Percentiles rank a stretch among this genome's conserved stretches.
These are phyloP conservation scores for Daedalea quercina DNA, from an alignment of 768 basidiomycete genomes.

Conservation along the genomic window DNA sequence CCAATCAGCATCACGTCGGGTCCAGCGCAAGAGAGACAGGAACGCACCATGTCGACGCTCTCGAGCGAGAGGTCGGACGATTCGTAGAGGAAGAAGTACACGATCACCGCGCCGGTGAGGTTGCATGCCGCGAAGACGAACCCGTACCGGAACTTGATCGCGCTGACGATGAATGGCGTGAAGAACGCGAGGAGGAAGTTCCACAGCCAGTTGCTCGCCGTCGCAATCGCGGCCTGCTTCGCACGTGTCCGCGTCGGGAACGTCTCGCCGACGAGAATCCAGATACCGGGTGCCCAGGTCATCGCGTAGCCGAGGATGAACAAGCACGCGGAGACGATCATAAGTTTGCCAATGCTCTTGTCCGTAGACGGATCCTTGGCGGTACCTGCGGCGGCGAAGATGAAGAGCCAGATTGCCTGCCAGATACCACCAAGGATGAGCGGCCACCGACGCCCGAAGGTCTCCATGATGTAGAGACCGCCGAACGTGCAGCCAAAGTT, in stretches of 20 bases:
- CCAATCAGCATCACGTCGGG: neutral
- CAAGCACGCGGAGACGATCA: slow-evolving; percentile 53
- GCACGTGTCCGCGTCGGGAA: slow-evolving; percentile 69
- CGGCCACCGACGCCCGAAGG: slow-evolving; percentile 59
- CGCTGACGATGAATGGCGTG: slow-evolving; percentile 61
- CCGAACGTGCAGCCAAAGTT: slow-evolving; percentile 69
- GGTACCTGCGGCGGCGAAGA: slow-evolving; percentile 68
- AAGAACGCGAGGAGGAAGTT: slow-evolving; percentile 73
- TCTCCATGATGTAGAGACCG: slow-evolving; percentile 69
- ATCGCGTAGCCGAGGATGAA: slow-evolving; percentile 68
- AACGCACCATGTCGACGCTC: slow-evolving; percentile 46
- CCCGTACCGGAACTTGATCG: slow-evolving; percentile 57
- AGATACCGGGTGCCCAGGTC: slow-evolving; percentile 70
- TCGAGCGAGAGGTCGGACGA: slow-evolving; percentile 62
- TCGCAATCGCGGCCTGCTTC: slow-evolving; percentile 63
- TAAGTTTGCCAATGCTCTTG: slow-evolving; percentile 47
- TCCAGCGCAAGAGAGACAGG: neutral
- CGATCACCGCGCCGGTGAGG: slow-evolving; percentile 49
- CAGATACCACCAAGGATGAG: slow-evolving; percentile 65
- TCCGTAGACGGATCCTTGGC: slow-evolving; percentile 45
- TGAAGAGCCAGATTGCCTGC: slow-evolving; percentile 66
- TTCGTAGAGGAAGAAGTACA: slow-evolving; percentile 75
- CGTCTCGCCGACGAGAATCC: slow-evolving; percentile 75
- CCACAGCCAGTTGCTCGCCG: slow-evolving; percentile 61
- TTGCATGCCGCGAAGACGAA: slow-evolving; percentile 70